Conservation (phyloP, 768 basidiomycete species). For the Trametes gibbosa region DNA sequence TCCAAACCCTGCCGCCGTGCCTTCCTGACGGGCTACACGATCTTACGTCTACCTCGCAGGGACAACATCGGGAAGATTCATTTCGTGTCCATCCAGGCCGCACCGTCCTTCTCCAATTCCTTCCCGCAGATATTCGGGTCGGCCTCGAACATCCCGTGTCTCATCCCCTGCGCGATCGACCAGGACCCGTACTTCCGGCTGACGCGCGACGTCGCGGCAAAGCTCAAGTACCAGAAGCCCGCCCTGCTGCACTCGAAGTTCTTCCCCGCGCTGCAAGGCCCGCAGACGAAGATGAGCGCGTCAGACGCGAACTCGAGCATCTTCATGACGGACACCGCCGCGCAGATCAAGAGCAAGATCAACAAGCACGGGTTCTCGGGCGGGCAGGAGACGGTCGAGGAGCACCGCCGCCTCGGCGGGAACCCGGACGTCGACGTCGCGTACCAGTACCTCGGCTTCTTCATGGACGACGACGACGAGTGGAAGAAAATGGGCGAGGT, state of each 20-base stretch:
- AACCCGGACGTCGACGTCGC: slow-evolving; percentile 93
- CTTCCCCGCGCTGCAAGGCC: slow-evolving; percentile 96
- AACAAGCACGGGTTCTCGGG: slow-evolving; percentile 96
- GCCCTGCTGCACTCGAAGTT: slow-evolving; percentile 92
- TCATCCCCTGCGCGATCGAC: slow-evolving; percentile 98
- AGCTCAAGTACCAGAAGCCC: slow-evolving; percentile 95
- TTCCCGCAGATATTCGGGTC: slow-evolving; percentile 97
- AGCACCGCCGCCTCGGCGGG: slow-evolving; percentile 84
- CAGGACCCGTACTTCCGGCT: slow-evolving; percentile 98
- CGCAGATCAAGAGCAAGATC: slow-evolving; percentile 97
- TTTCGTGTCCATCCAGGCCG: slow-evolving; percentile 93
- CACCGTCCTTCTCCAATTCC: slow-evolving; percentile 96
- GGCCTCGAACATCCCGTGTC: slow-evolving; percentile 76
- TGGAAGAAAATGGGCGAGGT: slow-evolving; percentile 75
- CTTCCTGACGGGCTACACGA: background rate
- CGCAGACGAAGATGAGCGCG: slow-evolving; percentile 99
- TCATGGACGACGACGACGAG: slow-evolving; percentile 93
- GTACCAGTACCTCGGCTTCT: slow-evolving; percentile 94
- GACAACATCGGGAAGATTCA: slow-evolving; percentile 99
- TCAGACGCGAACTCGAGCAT: slow-evolving; percentile 91
- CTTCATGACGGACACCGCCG: slow-evolving; percentile 90
- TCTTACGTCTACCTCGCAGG: slow-evolving; percentile 38
- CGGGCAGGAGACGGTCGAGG: slow-evolving; percentile 93
- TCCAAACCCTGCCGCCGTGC: background rate
- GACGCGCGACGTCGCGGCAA: slow-evolving; percentile 91